A percentile compares a stretch with the other conserved stretches of the same genome.
These are phyloP conservation scores for Nitzschia palea DNA, from an alignment of 108 stramenopile genomes.

Conservation along the genomic window DNA sequence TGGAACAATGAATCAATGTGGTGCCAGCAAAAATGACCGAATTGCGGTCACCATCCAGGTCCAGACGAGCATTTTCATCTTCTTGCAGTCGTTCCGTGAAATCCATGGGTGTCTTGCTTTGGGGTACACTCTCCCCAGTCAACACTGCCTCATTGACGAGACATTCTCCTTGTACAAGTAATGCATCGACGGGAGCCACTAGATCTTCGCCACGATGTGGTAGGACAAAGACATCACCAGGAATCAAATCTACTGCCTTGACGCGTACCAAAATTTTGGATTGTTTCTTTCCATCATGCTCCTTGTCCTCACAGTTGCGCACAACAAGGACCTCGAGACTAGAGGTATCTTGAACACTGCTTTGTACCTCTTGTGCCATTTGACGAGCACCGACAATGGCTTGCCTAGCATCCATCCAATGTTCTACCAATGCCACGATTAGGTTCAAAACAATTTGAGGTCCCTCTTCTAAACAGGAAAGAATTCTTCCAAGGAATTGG, in stretches of 20 bases:
- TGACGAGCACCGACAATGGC: constrained; percentile 42
- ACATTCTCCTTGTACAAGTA: constrained; percentile 52
- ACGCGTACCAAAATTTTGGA: constrained; percentile 26
- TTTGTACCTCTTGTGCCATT: constrained; percentile 56
- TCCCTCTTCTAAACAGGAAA: constrained; percentile 55
- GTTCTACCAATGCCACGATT: constrained; percentile 29
- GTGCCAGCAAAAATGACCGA: constrained; percentile 77
- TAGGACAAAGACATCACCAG: constrained; percentile 57
- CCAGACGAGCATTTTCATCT: constrained; percentile 23
- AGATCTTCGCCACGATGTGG: constrained; percentile 5
- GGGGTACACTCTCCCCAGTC: constrained; percentile 88
- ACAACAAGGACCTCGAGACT: constrained; percentile 32
- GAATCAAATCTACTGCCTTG: constrained; percentile 42
- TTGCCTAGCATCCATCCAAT: constrained; percentile 46
- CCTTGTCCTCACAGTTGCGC: not conserved
- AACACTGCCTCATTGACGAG: constrained; percentile 83
- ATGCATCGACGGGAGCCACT: constrained; percentile 59
- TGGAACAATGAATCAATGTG: constrained; percentile 41
- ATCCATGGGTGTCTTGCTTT: constrained; percentile 77
- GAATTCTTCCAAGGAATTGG: constrained; percentile 49
- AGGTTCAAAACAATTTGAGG: constrained; percentile 17
- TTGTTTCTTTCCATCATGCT: constrained; percentile 13
- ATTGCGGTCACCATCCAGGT: constrained; percentile 51
- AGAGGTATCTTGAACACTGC: constrained; percentile 25
- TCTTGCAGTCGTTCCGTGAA: constrained; percentile 10